Percentiles rank a stretch among this genome's conserved stretches.
Evolutionary conservation across 345 rosid genomes (phyloP).

Genomic region (Moricandia arvensis): DNA sequence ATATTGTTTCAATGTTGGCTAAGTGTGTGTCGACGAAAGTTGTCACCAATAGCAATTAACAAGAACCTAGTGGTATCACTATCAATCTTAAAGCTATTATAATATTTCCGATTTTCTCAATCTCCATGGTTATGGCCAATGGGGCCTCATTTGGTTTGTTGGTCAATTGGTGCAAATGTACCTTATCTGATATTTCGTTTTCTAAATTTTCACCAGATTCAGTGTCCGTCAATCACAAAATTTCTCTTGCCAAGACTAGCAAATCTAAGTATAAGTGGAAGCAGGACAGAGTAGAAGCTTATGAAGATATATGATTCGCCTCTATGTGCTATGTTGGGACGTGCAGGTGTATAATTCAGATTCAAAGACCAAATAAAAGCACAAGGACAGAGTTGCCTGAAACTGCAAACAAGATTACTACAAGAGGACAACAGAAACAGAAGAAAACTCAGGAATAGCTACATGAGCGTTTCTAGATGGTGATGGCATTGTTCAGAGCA

Average conservation of each 20-base stretch:
- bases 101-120: not conserved
- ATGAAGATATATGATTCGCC: not conserved
- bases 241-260: not conserved
- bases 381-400: not conserved
- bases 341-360: not conserved
- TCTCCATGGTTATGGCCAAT: not conserved
- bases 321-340: not conserved
- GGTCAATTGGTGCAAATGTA: not conserved
- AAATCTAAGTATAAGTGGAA: not conserved
- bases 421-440: not conserved
- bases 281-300: not conserved
- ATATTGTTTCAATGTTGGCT: constrained; percentile 2
- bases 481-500: not conserved
- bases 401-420: constrained; percentile 19
- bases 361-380: not conserved
- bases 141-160: not conserved
- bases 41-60: not conserved
- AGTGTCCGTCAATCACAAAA: not conserved
- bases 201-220: not conserved
- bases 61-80: constrained; percentile 4
- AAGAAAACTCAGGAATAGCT: not conserved
- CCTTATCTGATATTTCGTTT: not conserved
- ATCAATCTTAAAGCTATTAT: not conserved
- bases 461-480: not conserved
- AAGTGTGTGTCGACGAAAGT: not conserved